Evolutionary conservation across 495 filamentous ascomycete genomes (phyloP).

Genomic region (Mytilinidion resinicola): DNA sequence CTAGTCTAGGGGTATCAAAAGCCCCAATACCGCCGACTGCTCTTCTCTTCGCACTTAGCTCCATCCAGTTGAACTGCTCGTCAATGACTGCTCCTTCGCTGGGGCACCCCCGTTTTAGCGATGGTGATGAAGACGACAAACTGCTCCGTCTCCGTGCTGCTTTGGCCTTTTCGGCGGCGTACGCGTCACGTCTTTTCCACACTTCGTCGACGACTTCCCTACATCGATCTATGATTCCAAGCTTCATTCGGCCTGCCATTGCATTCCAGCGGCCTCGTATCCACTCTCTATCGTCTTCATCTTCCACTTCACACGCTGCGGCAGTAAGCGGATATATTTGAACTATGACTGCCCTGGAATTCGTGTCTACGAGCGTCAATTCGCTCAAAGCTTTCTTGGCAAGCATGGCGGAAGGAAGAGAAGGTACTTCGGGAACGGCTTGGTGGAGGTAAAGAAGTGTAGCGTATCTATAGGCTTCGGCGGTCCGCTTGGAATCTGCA

Average conservation of each 20-base stretch:
- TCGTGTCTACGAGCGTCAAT: conserved; percentile 57
- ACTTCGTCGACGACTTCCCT: conserved; percentile 51
- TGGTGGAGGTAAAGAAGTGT: conserved; percentile 72
- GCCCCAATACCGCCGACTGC: background rate
- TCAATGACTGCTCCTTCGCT: background rate
- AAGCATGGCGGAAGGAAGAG: conserved; percentile 48
- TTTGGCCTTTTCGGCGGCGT: conserved; percentile 28
- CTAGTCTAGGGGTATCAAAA: conserved; percentile 11
- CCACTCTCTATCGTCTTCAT: conserved; percentile 60
- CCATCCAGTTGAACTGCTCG: background rate
- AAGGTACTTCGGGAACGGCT: conserved; percentile 70
- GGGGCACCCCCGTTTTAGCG: conserved; percentile 3
- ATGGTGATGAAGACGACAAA: background rate
- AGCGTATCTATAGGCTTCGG: conserved; percentile 71
- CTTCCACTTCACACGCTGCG: conserved; percentile 62
- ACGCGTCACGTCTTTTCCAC: conserved; percentile 48
- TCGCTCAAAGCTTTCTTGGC: conserved; percentile 57
- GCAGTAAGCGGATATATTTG: conserved; percentile 72
- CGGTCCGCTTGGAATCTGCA: conserved; percentile 62
- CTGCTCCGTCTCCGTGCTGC: background rate
- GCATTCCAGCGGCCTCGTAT: conserved; percentile 58
- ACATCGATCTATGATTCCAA: conserved; percentile 66
- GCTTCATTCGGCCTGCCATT: conserved; percentile 59
- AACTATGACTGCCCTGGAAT: conserved; percentile 61
- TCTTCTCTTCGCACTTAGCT: background rate